Evolutionary conservation across 164 flowering plant species (phyloP).

Genomic region (Malania oleifera): DNA sequence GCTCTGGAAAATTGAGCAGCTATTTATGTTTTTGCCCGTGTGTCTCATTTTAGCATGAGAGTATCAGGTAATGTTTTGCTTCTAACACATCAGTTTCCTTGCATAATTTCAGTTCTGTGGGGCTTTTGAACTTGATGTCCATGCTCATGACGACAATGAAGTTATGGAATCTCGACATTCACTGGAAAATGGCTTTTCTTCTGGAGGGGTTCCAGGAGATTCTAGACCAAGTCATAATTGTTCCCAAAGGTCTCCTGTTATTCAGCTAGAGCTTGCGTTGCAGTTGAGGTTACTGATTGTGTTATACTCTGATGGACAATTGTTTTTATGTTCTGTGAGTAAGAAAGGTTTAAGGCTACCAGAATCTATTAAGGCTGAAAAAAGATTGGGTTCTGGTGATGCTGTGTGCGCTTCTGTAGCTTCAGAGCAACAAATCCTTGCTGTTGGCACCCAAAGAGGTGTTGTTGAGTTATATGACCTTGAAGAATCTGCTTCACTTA

Average conservation of each 20-base stretch:
- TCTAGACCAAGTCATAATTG: constrained; percentile 20
- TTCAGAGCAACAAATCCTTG: constrained; percentile 85
- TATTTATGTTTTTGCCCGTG: neutral
- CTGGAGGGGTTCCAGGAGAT: constrained; percentile 27
- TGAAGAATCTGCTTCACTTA: constrained; percentile 61
- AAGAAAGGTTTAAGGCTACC: constrained; percentile 76
- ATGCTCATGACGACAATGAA: constrained; percentile 18
- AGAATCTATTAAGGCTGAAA: constrained; percentile 69
- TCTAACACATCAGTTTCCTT: constrained; percentile 4
- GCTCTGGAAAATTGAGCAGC: neutral
- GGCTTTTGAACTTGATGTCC: constrained; percentile 42
- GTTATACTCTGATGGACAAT: constrained; percentile 61
- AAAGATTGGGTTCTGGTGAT: constrained; percentile 57
- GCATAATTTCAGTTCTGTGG: constrained; percentile 54
- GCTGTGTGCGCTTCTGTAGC: constrained; percentile 79
- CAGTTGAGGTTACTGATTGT: constrained; percentile 66
- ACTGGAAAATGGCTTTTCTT: constrained; percentile 55
- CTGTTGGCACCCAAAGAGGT: constrained; percentile 84
- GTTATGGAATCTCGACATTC: constrained; percentile 26
- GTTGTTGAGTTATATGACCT: constrained; percentile 82
- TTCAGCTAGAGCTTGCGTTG: constrained; percentile 66
- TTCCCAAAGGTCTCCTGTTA: constrained; percentile 33
- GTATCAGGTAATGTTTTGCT: neutral
- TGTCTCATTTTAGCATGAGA: neutral
- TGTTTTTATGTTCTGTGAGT: constrained; percentile 68